These are phyloP conservation scores for Candida hungchunana DNA, from an alignment of 805 yeast genomes.

Conservation along the genomic window DNA sequence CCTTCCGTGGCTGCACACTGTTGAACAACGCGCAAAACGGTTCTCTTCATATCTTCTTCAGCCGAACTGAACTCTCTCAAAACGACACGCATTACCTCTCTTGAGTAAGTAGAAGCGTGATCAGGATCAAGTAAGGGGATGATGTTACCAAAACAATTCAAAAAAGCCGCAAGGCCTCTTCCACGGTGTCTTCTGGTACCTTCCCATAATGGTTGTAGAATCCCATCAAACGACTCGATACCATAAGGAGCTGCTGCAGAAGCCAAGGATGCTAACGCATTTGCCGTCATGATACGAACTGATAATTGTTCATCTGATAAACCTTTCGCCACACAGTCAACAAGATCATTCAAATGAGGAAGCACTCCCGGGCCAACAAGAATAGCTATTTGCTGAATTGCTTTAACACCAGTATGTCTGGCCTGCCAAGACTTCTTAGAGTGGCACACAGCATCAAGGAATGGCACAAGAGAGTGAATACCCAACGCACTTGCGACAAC, in stretches of 20 bases:
- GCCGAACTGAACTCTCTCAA: slow-evolving; percentile 73
- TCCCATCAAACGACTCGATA: slow-evolving; percentile 72
- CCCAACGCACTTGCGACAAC: slow-evolving; percentile 81
- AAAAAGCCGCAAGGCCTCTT: slow-evolving; percentile 64
- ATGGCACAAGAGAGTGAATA: slow-evolving; percentile 66
- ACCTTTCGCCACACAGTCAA: slow-evolving; percentile 54
- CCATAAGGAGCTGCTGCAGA: slow-evolving; percentile 86
- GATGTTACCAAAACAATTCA: slow-evolving; percentile 72
- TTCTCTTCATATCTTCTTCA: slow-evolving; percentile 81
- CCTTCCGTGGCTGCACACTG: slow-evolving; percentile 61
- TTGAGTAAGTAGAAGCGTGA: slow-evolving; percentile 71
- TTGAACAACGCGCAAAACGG: slow-evolving; percentile 64
- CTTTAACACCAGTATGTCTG: slow-evolving; percentile 75
- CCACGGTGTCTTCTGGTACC: slow-evolving; percentile 80
- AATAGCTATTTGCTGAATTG: slow-evolving; percentile 70
- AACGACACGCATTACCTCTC: slow-evolving; percentile 64
- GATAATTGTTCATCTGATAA: slow-evolving; percentile 64
- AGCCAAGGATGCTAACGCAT: slow-evolving; percentile 69
- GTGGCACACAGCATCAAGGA: slow-evolving; percentile 71
- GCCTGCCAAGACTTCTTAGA: slow-evolving; percentile 79
- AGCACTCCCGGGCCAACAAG: slow-evolving; percentile 67
- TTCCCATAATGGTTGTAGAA: slow-evolving; percentile 72
- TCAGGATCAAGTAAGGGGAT: slow-evolving; percentile 87
- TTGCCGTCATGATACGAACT: slow-evolving; percentile 67
- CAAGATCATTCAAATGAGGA: slow-evolving; percentile 66